Conservation (phyloP, 306 rosid species). For the Begonia peltatifolia region DNA sequence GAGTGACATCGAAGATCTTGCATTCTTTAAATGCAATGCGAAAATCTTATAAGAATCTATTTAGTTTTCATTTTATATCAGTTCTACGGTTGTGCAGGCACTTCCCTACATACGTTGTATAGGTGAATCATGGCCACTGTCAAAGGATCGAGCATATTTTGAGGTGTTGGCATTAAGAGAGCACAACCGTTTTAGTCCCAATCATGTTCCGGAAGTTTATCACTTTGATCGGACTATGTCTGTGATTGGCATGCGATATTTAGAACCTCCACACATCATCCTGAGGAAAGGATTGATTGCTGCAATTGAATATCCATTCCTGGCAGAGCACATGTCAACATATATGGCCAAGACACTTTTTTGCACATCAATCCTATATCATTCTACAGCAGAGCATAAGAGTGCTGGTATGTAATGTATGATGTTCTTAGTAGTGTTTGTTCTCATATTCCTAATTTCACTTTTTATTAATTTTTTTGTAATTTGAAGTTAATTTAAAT, state of each 20-base stretch:
- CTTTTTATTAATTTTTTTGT: neutral
- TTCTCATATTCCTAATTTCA: neutral
- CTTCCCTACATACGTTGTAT: constrained; percentile 71
- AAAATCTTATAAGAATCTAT: too few relatives aligned
- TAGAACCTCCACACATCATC: constrained; percentile 87
- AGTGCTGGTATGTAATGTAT: constrained; percentile 35
- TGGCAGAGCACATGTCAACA: constrained; percentile 60
- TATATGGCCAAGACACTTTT: constrained; percentile 74
- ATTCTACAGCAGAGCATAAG: constrained; percentile 62
- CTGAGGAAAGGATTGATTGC: constrained; percentile 83
- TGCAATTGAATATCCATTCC: constrained; percentile 58
- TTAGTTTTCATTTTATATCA: too few relatives aligned
- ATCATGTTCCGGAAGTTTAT: constrained; percentile 70
- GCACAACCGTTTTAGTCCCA: constrained; percentile 16
- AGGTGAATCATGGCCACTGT: constrained; percentile 96
- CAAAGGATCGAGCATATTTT: constrained; percentile 84
- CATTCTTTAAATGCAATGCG: too few relatives aligned
- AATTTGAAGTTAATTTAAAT: too few relatives aligned
- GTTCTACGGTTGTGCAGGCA: constrained; percentile 29
- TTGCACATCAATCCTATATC: constrained; percentile 61
- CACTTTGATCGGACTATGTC: constrained; percentile 82
- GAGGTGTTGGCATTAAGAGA: constrained; percentile 41
- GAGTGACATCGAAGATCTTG: too few relatives aligned
- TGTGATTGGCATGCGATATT: constrained; percentile 72
- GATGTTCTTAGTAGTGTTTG: too few relatives aligned